A percentile compares a stretch with the other conserved stretches of the same genome.
Evolutionary conservation across 2,329 filamentous ascomycete species (phyloP).

Genomic region (Pseudopyricularia cyperi): DNA sequence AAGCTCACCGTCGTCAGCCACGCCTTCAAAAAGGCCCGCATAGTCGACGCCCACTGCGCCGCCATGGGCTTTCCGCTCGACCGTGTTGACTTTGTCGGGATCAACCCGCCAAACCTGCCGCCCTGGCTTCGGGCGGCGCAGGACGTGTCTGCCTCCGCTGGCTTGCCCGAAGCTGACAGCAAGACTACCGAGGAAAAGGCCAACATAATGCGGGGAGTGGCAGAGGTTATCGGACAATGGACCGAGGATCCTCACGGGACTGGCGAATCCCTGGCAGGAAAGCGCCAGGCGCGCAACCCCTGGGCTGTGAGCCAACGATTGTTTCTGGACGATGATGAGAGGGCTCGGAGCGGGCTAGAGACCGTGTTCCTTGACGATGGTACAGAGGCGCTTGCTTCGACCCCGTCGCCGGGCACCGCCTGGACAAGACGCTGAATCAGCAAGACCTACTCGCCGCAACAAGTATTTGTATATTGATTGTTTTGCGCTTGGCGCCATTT

Average conservation of each 20-base stretch:
- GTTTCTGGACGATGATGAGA: constrained; percentile 23
- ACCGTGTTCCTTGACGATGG: constrained; percentile 18
- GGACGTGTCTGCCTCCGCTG: neutral
- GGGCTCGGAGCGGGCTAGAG: constrained; percentile 21
- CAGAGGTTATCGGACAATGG: constrained; percentile 34
- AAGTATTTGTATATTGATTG: too few species aligned
- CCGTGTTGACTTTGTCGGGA: constrained; percentile 40
- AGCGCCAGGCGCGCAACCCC: constrained; percentile 35
- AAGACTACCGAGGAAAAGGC: constrained; percentile 16
- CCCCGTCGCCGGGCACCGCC: constrained; percentile 15
- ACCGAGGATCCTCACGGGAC: constrained; percentile 37
- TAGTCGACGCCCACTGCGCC: constrained; percentile 49
- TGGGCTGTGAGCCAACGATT: constrained; percentile 31
- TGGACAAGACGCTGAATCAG: neutral
- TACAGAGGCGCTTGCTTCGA: constrained; percentile 22
- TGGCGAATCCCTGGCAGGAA: constrained; percentile 28
- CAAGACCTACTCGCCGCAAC: neutral
- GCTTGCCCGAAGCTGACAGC: constrained; percentile 13
- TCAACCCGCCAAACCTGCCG: constrained; percentile 41
- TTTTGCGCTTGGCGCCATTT: neutral
- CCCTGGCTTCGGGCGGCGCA: constrained; percentile 9
- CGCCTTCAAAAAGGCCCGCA: constrained; percentile 51
- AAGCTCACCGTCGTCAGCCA: constrained; percentile 54
- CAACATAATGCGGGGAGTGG: constrained; percentile 27
- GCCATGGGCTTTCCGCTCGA: constrained; percentile 42